Base-by-base conservation (phyloP, 345 rosid species). In the Pugionium dolabratum region DNA sequence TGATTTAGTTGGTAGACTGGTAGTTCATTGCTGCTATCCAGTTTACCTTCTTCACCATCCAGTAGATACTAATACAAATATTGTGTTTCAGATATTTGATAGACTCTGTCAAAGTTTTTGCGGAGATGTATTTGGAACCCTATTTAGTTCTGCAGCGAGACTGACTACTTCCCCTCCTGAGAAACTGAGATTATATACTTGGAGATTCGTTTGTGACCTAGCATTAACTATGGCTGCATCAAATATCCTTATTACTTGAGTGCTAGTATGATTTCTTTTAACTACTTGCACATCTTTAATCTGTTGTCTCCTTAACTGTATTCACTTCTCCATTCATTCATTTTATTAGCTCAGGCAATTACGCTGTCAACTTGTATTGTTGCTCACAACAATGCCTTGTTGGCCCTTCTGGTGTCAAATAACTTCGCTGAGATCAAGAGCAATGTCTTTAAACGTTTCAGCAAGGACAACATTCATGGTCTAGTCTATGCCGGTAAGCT, bases 401-500 rank as follows among this genome's bases (percentile, higher is more conserved):
- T 88, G 76, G 99, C 99, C 43, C 83, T 94, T 85, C 83, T 91
- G 80, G 96, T 94, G 70, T 94, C 99, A 66, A 94, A 91, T 75
- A 94, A 94, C 83, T 94, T 94, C 64, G 81, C 97, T 9, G 99
- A 94, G 86, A 94, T 91, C 76, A 91, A 90, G 82, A 85, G 99
- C 78, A 84, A 64, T 64, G 97, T 91, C 57, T 91, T 94, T 48
- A 94, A 91, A 75, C 96, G 99, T 32, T 88, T 90, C 75, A 91
- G 96, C 83, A 94, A 82, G 74, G 95, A 89, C 72, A 94, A 94
- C 74, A 84, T 88, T 71, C 97, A 85, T 55, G 80, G 81, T 66
- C 81, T 91, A 53, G 99, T 82, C 48, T 91, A 88, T 64, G 61
- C 90, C 30, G 99, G 96, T 88, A 56, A 83, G 85, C 71, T 74